Conservation (phyloP, 192 early-diverging fungal genomes). For the Backusella psychrophila region DNA sequence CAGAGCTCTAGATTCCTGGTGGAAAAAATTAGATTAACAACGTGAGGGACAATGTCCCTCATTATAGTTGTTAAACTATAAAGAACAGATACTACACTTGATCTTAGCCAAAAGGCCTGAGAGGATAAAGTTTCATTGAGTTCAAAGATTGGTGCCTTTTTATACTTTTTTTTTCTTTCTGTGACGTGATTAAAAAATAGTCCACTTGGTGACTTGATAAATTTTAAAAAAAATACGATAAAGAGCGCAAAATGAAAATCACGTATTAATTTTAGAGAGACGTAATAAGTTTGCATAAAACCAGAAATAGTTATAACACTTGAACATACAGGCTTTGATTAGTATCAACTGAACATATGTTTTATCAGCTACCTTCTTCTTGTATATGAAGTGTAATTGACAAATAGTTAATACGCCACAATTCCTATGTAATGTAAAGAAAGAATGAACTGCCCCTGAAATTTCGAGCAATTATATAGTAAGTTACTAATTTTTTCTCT, state of each 20-base stretch:
- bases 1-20: conserved; percentile 42
- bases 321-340: too few relatives aligned
- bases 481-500: neutral
- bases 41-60: conserved; percentile 39
- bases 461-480: too few relatives aligned
- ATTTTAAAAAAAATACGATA: neutral
- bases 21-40: conserved; percentile 65
- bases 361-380: too few relatives aligned
- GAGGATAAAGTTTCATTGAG: conserved; percentile 54
- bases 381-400: too few relatives aligned
- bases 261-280: too few relatives aligned
- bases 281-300: too few relatives aligned
- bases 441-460: too few relatives aligned
- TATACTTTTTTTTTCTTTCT: conserved; percentile 30
- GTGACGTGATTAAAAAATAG: neutral
- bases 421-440: too few relatives aligned
- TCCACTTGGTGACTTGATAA: neutral
- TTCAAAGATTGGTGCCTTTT: conserved; percentile 13
- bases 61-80: conserved; percentile 68
- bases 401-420: too few relatives aligned
- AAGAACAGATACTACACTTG: conserved; percentile 92
- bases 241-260: too few relatives aligned
- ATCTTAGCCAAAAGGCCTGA: conserved; percentile 87
- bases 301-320: too few relatives aligned
- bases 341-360: too few relatives aligned